phyloP scores from a whole-genome alignment of 495 filamentous ascomycete species.

The Elasticomyces elasticus region DNA sequence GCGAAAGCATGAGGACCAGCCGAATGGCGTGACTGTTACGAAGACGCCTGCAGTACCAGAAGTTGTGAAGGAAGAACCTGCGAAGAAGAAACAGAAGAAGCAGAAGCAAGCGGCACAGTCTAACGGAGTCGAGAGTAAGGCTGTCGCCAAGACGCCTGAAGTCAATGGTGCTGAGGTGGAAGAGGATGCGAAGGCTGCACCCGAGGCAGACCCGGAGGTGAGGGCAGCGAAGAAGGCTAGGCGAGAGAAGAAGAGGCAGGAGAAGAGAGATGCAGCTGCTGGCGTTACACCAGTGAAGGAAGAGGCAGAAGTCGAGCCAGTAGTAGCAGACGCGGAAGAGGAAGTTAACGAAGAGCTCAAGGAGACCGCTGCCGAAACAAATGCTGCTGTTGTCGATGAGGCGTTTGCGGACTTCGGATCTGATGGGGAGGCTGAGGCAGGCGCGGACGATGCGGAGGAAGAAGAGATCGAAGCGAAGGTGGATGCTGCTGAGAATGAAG shows the following conservation, averaged over 20 bases:
- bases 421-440: slow-evolving; percentile 8
- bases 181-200: background rate
- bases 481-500: slow-evolving; percentile 6
- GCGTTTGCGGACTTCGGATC: slow-evolving; percentile 8
- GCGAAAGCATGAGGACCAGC: slow-evolving; percentile 8
- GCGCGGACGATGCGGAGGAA: slow-evolving; percentile 12
- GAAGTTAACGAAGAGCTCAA: slow-evolving; percentile 27
- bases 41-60: too few relatives aligned
- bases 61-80: slow-evolving; percentile 19
- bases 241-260: slow-evolving; percentile 79
- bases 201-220: slow-evolving; percentile 3
- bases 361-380: slow-evolving; percentile 21
- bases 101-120: background rate
- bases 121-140: too few relatives aligned
- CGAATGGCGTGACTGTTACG: slow-evolving; percentile 16
- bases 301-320: slow-evolving; percentile 8
- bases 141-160: too few relatives aligned
- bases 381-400: slow-evolving; percentile 1
- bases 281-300: slow-evolving; percentile 1
- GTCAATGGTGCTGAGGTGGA: background rate
- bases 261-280: slow-evolving; percentile 25
- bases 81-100: background rate
- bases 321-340: slow-evolving; percentile 24
- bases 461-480: too few relatives aligned
- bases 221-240: slow-evolving; percentile 14